Conservation (phyloP, 495 filamentous ascomycete species). For the Hyphodiscus hymeniophilus region DNA sequence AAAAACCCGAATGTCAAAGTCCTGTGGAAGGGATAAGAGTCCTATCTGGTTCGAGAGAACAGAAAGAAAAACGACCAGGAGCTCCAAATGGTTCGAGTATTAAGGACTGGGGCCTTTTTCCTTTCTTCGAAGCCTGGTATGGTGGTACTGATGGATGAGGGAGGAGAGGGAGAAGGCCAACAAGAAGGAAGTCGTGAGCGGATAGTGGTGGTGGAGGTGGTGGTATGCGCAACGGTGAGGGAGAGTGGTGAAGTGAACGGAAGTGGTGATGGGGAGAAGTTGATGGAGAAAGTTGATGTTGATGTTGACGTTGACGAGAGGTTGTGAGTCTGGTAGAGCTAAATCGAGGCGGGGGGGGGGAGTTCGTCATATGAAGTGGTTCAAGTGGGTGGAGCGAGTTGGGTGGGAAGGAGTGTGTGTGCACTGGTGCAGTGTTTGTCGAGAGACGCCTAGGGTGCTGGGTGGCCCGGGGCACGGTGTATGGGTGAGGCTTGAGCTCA, state of each 20-base stretch:
- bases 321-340: neutral
- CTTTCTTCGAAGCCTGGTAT: neutral
- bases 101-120: neutral
- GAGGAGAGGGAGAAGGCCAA: neutral
- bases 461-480: neutral
- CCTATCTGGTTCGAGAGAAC: neutral
- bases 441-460: neutral
- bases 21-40: neutral
- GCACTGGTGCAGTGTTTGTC: too few species aligned
- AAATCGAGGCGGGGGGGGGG: neutral
- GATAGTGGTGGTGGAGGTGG: slow-evolving; percentile 19
- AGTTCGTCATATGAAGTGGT: neutral
- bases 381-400: too few species aligned
- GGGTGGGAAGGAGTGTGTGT: too few species aligned
- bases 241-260: slow-evolving; percentile 9
- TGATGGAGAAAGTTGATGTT: neutral
- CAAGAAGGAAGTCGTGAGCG: too few species aligned
- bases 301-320: neutral
- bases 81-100: neutral
- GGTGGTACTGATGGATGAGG: neutral
- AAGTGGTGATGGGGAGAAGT: slow-evolving; percentile 1
- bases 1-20: slow-evolving; percentile 4
- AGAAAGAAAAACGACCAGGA: neutral
- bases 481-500: too few species aligned
- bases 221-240: slow-evolving; percentile 19